Base-by-base conservation (phyloP, 805 yeast genomes). In the Yarrowia sp. region DNA sequence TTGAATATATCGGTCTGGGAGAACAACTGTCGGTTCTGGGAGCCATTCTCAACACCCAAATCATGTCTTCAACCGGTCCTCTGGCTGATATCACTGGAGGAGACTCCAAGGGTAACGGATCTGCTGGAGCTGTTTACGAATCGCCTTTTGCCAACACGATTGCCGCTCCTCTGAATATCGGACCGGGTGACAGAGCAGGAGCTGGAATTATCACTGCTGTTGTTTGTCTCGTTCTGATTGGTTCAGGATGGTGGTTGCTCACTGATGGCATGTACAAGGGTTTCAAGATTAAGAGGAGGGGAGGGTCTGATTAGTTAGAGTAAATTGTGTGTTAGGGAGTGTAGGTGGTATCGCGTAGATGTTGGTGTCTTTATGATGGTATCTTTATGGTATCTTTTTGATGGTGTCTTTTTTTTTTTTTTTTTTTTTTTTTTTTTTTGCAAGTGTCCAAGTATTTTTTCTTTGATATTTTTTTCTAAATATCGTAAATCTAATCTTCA, bases 11-110 rank as follows among this genome's bases (percentile, higher is more conserved):
- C 12, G 96, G 96, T 0, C 80, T 90, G 38, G 96, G 96, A 58
- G 96, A 91, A 75, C 96, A 90, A 74, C 86, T 89, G 81, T 77
- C 83, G 32, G 95, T 96, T 0, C 76, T 89, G 58, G 96, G 89
- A 68, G 80, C 81, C 1, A 79, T 88, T 40, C 83, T 82, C 62
- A 78, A 78, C 70, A 74, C 79, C 14, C 73, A 81, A 36, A 74
- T 78, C 30, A 30, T 30, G 54, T 68, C 74, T n/a, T 63, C 51
- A 30, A 66, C 70, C 70, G 81, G 82, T 4, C 97, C 97, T 1
- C 83, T 80, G 68, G 84, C 92, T 0, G 79, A 83, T 19, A 64
- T 72, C 1, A 78, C 79, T 51, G 96, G 96, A 58, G 97, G 92
- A 30, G 76, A 89, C 0, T 87, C 95, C 0, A 66, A 69, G 3